Evolutionary conservation across 768 basidiomycete species (phyloP).

Genomic region (Lactarius sp.): DNA sequence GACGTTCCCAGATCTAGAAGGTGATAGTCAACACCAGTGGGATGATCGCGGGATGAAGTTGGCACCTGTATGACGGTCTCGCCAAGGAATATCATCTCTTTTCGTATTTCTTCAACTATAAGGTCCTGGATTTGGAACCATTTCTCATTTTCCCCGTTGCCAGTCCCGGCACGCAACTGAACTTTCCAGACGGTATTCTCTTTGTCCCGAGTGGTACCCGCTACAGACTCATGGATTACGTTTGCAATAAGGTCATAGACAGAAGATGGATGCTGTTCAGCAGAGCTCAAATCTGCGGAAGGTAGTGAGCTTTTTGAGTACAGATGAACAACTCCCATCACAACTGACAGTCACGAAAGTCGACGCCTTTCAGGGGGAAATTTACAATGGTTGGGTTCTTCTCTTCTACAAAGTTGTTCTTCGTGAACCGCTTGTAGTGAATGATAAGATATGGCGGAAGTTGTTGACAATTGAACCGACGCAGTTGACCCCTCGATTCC

Average conservation of each 20-base stretch:
- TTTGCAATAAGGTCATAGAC: conserved; percentile 95
- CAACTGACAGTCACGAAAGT: conserved; percentile 84
- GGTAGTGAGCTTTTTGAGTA: background rate
- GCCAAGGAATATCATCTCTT: conserved; percentile 96
- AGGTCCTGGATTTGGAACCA: conserved; percentile 98
- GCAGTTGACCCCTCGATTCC: conserved; percentile 83
- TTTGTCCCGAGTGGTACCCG: conserved; percentile 92
- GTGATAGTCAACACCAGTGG: background rate
- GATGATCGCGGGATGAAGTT: conserved; percentile 12
- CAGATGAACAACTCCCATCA: background rate
- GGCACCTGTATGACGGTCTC: conserved; percentile 91
- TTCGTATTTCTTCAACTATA: conserved; percentile 92
- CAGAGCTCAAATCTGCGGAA: conserved; percentile 69
- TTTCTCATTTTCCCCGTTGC: conserved; percentile 78
- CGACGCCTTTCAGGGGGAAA: conserved; percentile 89
- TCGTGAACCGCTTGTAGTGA: conserved; percentile 95
- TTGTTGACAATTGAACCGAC: conserved; percentile 84
- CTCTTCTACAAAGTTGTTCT: conserved; percentile 95
- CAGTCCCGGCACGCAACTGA: conserved; percentile 70
- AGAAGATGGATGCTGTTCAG: conserved; percentile 53
- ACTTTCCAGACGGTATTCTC: conserved; percentile 92
- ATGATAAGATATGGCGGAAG: conserved; percentile 91
- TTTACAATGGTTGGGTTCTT: conserved; percentile 99
- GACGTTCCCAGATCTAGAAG: conserved; percentile 24
- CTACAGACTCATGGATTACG: conserved; percentile 90